These are phyloP conservation scores for Suhomyces tanzawaensis DNA, from an alignment of 805 yeast genomes.

Conservation along the genomic window DNA sequence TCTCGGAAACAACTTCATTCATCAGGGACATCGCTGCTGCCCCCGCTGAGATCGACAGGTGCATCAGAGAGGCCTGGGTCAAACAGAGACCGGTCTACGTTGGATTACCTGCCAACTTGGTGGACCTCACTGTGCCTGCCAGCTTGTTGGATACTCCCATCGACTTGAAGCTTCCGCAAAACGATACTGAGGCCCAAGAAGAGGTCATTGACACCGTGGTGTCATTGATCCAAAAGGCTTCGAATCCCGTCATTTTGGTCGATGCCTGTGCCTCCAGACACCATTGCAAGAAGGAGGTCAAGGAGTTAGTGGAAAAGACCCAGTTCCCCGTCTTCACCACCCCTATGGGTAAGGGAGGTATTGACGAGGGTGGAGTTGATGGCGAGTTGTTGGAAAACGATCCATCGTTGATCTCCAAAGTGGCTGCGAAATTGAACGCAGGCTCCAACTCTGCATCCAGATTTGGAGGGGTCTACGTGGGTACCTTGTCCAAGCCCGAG, in stretches of 20 bases:
- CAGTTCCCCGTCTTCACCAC: conserved; percentile 82
- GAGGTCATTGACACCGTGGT: conserved; percentile 42
- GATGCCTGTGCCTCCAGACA: conserved; percentile 89
- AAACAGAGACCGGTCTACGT: conserved; percentile 79
- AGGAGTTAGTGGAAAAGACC: conserved; percentile 59
- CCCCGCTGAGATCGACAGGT: conserved; percentile 68
- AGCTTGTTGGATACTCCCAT: conserved; percentile 60
- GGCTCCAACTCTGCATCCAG: conserved; percentile 48
- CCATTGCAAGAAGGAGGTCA: conserved; percentile 61
- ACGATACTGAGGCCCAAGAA: conserved; percentile 36
- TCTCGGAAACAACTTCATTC: conserved; percentile 64
- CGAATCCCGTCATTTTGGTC: conserved; percentile 71
- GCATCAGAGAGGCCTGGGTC: conserved; percentile 67
- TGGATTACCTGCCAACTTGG: conserved; percentile 80
- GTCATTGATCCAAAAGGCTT: conserved; percentile 52
- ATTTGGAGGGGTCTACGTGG: conserved; percentile 85
- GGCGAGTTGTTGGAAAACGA: conserved; percentile 25
- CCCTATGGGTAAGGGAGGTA: conserved; percentile 85
- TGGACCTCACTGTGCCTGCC: conserved; percentile 61
- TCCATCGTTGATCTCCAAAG: conserved; percentile 22
- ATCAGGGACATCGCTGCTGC: conserved; percentile 64
- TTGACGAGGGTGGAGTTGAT: conserved; percentile 55
- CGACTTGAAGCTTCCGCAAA: conserved; percentile 53
- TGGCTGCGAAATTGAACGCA: conserved; percentile 19
- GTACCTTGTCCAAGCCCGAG: conserved; percentile 71